Evolutionary conservation across 345 rosid species (phyloP), one percentile per base, ranked within the genome.

Genomic region (Rubroshorea leprosula): DNA sequence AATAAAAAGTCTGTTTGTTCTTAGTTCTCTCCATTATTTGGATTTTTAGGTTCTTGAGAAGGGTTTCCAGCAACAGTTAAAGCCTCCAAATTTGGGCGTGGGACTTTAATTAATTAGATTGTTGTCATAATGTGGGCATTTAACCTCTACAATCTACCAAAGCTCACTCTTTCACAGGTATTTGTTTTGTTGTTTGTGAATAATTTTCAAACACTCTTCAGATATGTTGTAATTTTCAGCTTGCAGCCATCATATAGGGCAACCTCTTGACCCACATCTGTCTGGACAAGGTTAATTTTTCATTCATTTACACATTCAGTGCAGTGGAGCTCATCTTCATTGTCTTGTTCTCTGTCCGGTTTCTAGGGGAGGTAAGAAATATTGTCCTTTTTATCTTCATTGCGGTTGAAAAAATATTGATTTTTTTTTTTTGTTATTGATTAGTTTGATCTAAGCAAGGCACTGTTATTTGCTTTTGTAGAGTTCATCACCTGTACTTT

Each of bases 311-410:
- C 75, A 91, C 98, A 12, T 76, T 91, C 76, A 92, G 88, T 78
- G 84, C 95, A 29, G 77, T 92, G 96, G 96, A 92, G 68, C 96
- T 93, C 29, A 84, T 92, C 73, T 92, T 86, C 84, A 81, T 90
- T 0, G 96, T 88, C 67, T 65, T 84, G 53, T 74, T 92, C 46
- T 82, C 93, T 53, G 48, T 76, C 45, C 66, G 84, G 54, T 72
- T 86, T 57, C 80, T 92, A 53, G 82, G 82, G 15, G 88, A 86
- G 84, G 96, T 91, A 67, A 27, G 60, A 23, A 2, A 47, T n/a
- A 16, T 12, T 57, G 13, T 3, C 23, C 29, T 22, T 22, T 39
- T 27, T 3, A 27, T 27, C 31, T 27, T 27, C 31, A 27, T 27
- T 27, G 8, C 5, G 31, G 8, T 4, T 4, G 8, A 27, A 27